phyloP scores from a whole-genome alignment of 2,329 filamentous ascomycete genomes.

The Sarocladiaceae sp. region DNA sequence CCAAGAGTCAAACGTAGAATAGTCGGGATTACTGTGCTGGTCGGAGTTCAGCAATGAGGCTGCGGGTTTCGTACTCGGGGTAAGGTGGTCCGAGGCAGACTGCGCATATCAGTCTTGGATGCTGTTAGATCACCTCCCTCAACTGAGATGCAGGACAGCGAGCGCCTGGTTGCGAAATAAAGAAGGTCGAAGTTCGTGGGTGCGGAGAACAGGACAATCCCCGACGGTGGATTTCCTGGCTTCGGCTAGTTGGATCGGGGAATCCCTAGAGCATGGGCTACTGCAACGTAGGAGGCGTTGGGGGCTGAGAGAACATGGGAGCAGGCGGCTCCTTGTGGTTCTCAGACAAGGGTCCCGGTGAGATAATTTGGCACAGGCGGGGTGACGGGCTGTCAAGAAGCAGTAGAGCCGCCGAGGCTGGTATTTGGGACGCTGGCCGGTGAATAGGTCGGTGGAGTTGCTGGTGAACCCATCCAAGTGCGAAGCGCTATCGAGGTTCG shows the following conservation, averaged over 20 bases:
- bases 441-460: background rate
- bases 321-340: background rate
- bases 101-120: no score
- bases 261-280: no score
- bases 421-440: background rate
- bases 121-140: no score
- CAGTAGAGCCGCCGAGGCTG: background rate
- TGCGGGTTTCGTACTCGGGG: no score
- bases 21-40: background rate
- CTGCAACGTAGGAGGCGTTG: slow-evolving; percentile 3
- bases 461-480: no score
- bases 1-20: no score
- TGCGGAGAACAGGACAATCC: background rate
- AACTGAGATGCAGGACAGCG: no score
- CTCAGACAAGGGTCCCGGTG: background rate
- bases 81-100: no score
- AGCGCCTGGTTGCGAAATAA: no score
- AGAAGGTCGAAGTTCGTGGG: background rate
- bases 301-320: background rate
- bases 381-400: background rate
- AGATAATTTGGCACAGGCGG: background rate
- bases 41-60: no score
- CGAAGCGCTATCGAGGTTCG: background rate
- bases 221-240: background rate
- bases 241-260: background rate